Evolutionary conservation across 208 protist genomes (phyloP), one percentile per base, ranked within the genome.

Genomic region (Trypanosomatidae sp.): DNA sequence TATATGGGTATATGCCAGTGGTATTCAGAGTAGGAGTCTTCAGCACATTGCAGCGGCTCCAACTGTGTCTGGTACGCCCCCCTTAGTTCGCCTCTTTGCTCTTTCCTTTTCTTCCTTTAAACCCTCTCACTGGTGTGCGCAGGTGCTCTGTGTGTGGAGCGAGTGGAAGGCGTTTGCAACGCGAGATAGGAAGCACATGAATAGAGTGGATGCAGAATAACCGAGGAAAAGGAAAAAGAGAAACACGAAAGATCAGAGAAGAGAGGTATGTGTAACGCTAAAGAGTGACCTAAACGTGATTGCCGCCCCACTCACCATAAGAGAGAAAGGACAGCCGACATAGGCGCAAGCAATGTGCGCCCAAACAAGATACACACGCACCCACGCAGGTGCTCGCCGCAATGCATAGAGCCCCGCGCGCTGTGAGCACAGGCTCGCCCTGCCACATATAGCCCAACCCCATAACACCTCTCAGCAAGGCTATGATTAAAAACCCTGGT

Each of bases 1-100:
- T 73, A 46, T 66, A 1, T 62, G 69, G 10, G 52, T 72, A 44
- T 30, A 58, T 39, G 59, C 33, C 28, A 25, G 50, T 58, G 50
- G 30, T 62, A 59, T 56, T 43, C 4, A 36, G 47, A 39, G 65
- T 22, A 55, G 33, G 44, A 10, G 46, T 49, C 25, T 41, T 33
- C 65, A 13, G 39, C 28, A 56, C 47, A 39, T 25, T 22, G 46
- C 47, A 12, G 25, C 28, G 36, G 13, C 43, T n/a, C 6, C n/a
- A 19, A 55, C 17, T 44, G 22, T 44, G 22, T 47, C 46, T 4
- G 2, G 33, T 25, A 30, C 12, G 22, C 2, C 6, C 33, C 33
- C 17, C n/a, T 28, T 65, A 44, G 9, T 41, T 44, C 39, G 1
- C 28, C 60, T 47, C n/a, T 44, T 46, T 25, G 17, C 6, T 28